Evolutionary conservation across 371 early-diverging fungal genomes (phyloP).

Genomic region (Apophysomyces sp.): DNA sequence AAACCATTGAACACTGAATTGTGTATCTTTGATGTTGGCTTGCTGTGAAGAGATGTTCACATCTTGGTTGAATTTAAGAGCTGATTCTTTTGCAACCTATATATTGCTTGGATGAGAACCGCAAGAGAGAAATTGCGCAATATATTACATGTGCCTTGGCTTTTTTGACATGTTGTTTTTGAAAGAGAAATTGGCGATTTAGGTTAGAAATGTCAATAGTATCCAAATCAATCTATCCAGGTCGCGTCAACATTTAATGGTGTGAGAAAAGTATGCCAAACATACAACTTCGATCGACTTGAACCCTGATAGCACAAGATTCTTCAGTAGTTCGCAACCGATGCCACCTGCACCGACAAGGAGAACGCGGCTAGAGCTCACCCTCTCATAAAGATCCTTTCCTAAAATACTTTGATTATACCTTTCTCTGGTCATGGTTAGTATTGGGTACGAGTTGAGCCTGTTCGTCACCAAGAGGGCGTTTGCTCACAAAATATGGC

Average conservation of each 20-base stretch:
- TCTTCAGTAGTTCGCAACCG: conserved; percentile 98
- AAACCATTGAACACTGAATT: conserved; percentile 91
- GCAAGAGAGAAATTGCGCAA: not conserved
- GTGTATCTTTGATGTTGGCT: conserved; percentile 81
- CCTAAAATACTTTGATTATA: conserved; percentile 41
- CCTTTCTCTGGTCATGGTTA: conserved; percentile 30
- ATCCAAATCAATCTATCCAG: conserved; percentile 89
- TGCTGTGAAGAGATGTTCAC: conserved; percentile 78
- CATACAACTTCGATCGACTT: conserved; percentile 76
- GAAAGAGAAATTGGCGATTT: conserved; percentile 98
- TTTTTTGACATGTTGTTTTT: conserved; percentile 88
- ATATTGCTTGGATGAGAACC: not conserved
- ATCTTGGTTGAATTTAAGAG: conserved; percentile 78
- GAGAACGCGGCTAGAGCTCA: conserved; percentile 50
- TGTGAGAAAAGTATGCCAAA: not conserved
- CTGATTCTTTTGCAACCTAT: conserved; percentile 80
- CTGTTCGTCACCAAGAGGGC: too few relatives aligned
- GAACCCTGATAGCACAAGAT: conserved; percentile 91
- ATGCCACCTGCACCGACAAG: conserved; percentile 97
- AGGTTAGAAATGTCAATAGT: conserved; percentile 98
- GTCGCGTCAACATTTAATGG: not conserved
- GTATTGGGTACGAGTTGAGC: too few relatives aligned
- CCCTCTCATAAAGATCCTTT: conserved; percentile 31
- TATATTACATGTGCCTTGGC: conserved; percentile 81
- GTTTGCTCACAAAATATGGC: too few relatives aligned